phyloP scores from a whole-genome alignment of 2,329 filamentous ascomycete species.

The Teratosphaeria viscida region DNA sequence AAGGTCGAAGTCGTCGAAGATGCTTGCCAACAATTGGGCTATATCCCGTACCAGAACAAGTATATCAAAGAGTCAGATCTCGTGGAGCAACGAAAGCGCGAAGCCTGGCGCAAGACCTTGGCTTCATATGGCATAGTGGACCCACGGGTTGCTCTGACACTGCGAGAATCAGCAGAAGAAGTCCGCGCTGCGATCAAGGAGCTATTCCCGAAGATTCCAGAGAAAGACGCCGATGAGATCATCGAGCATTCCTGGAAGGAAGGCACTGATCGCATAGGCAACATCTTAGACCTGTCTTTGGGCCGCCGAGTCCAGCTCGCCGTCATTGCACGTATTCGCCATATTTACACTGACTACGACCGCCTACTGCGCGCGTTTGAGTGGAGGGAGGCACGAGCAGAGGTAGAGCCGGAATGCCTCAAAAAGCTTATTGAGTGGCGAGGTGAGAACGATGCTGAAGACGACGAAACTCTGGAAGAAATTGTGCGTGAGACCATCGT shows the following conservation, averaged over 20 bases:
- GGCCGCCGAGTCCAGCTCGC: constrained; percentile 50
- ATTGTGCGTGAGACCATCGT: constrained; percentile 55
- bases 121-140: constrained; percentile 22
- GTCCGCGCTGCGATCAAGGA: constrained; percentile 50
- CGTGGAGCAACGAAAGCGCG: constrained; percentile 11
- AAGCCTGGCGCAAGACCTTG: constrained; percentile 24
- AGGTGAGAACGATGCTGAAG: constrained; percentile 45
- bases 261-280: constrained; percentile 49
- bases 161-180: constrained; percentile 35
- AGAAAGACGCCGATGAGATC: constrained; percentile 46
- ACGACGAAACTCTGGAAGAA: constrained; percentile 44
- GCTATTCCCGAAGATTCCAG: constrained; percentile 53
- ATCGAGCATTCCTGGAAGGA: constrained; percentile 51
- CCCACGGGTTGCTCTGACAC: constrained; percentile 11
- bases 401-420: constrained; percentile 46
- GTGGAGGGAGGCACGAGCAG: constrained; percentile 45
- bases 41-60: constrained; percentile 21
- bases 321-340: constrained; percentile 51
- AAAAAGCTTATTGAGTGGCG: constrained; percentile 52
- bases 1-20: constrained; percentile 48
- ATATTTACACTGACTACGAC: constrained; percentile 54
- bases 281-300: constrained; percentile 42
- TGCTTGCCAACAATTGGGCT: constrained; percentile 43
- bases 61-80: constrained; percentile 21
- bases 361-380: constrained; percentile 40